Evolutionary conservation across 768 basidiomycete species (phyloP), one percentile per base, ranked within the genome.

Genomic region (Tylopilus plumbeoviolaceoides): DNA sequence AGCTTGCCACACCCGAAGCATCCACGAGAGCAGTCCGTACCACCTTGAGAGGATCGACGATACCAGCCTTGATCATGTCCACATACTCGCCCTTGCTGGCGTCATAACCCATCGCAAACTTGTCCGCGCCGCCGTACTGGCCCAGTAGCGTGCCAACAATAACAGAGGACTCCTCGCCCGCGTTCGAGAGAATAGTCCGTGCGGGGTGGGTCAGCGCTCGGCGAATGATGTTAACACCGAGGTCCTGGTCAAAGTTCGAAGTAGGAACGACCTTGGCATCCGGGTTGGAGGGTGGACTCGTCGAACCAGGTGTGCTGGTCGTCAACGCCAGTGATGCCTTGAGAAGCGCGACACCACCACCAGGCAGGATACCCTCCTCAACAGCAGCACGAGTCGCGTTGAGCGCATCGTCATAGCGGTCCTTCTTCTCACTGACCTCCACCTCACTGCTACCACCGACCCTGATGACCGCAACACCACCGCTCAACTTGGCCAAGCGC

Each of bases 361-460:
- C 95, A 48, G 95, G 95, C 31, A 98, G 87, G 64, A 98, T 97
- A 67, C 95, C 95, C 72, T 99, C 95, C 74, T 98, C 95, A 28
- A 98, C 95, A 42, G 95, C 93, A 23, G 95, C 95, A 38, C 95
- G 88, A 4, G 95, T 98, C n/a, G 95, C 95, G 70, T 97, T 97
- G 44, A 98, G 79, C 1, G 95, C 95, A 66, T 95, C 93, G 61
- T 98, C 95, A 66, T 97, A 98, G 35, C 95, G 81, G 70, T 98
- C 95, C 40, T 49, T 49, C 84, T 98, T 98, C 82, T 98, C 95
- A 7, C 95, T 81, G 55, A 98, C 95, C 74, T 98, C 95, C 47
- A 98, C 95, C 72, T 98, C 95, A 48, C 80, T 84, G 21, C 86
- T 75, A 17, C 95, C 95, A 5, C 23, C 95, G 51, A 98, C 95